Base-by-base conservation (phyloP, 305 asterid species). In the Ilex paraguariensis region DNA sequence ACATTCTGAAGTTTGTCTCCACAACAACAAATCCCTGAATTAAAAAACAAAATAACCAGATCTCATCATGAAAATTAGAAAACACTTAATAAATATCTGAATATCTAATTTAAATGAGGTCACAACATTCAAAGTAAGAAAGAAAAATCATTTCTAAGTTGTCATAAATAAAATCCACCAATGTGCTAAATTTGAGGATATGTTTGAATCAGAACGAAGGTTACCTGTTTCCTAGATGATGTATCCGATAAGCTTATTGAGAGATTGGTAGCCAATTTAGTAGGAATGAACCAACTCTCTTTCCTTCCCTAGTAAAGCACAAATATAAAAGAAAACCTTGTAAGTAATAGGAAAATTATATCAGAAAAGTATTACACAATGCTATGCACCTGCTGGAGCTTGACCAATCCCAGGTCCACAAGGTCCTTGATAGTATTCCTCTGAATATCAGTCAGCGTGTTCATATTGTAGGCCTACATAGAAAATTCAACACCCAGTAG, bases 251-350 rank as follows among this genome's bases (percentile, higher is more conserved):
- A 82, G 82, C 97, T 87, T 66, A 86, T 86, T 67, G 99, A 93
- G 71, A 93, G 95, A 74, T 90, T 87, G 74, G 99, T 93, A 42
- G 96, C 97, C 62, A 93, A 75, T 79, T 90, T 93, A 66, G 99
- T 87, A 61, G 95, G 99, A 74, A 93, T 90, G 61, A 90, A 93
- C 99, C 99, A 93, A 75, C 96, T 76, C 70, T 90, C 97, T 73
- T 84, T 87, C 79, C 86, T 84, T 40, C 97, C 99, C 99, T 89
- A 78, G 61, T 70, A 57, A 64, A 60, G 60, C 57, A 64, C 71
- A 64, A 69, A 65, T 50, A 59, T 53, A 59, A 64, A 21, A 65
- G 28, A 21, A 62, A 49, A 49, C 66, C 68, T 59, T 56, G 57
- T 39, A n/a, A 54, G 63, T 14, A 16, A 56, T 53, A 57, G 60